Conservation (phyloP, 176 grass and related monocot species). For the Raddia distichophylla region DNA sequence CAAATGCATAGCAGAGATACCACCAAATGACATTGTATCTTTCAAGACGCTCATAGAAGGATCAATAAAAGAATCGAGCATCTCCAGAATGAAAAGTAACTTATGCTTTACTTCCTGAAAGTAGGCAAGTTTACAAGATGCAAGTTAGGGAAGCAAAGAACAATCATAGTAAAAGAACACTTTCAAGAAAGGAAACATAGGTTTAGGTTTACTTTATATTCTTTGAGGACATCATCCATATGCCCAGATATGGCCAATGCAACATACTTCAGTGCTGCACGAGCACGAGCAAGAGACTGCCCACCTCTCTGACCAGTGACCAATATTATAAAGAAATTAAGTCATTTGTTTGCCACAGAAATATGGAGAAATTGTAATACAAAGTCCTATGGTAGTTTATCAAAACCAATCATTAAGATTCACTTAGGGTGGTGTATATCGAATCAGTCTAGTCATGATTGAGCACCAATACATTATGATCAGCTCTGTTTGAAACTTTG, state of each 20-base stretch:
- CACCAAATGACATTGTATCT: conserved; percentile 63
- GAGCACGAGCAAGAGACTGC: conserved; percentile 64
- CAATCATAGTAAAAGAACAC: conserved; percentile 9
- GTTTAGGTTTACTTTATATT: conserved; percentile 73
- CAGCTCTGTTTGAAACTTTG: neutral
- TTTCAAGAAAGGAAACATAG: conserved; percentile 42
- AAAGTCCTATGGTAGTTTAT: conserved; percentile 14
- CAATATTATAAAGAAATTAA: conserved; percentile 35
- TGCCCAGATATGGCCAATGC: conserved; percentile 86
- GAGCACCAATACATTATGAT: conserved; percentile 23
- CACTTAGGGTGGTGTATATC: conserved; percentile 10
- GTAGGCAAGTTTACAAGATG: conserved; percentile 37
- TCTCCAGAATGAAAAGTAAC: conserved; percentile 93
- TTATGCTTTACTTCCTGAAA: conserved; percentile 87
- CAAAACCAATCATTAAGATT: conserved; percentile 4
- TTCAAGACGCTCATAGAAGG: conserved; percentile 62
- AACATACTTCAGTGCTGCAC: conserved; percentile 84
- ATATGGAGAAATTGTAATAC: conserved; percentile 30
- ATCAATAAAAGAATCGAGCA: conserved; percentile 86
- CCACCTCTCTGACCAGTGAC: conserved; percentile 65
- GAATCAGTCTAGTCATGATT: conserved; percentile 16
- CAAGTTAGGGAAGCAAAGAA: conserved; percentile 47
- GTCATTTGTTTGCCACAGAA: conserved; percentile 11
- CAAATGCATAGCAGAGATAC: conserved; percentile 61
- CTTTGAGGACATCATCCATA: conserved; percentile 81